Evolutionary conservation across 1,139 yeast genomes (phyloP).

Genomic region (Candida sp.): DNA sequence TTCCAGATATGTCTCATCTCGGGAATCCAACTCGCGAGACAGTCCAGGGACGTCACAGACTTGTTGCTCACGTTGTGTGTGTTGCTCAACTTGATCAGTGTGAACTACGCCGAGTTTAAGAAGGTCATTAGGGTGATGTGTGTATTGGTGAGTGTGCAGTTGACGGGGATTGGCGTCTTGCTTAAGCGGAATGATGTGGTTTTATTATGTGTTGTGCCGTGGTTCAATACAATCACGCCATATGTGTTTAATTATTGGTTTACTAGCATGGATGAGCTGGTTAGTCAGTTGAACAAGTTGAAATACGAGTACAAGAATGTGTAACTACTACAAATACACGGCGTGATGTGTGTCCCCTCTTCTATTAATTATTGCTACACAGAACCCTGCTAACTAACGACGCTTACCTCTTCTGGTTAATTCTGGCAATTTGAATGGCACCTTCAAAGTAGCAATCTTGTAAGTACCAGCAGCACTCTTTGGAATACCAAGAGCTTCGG

Average conservation of each 20-base stretch:
- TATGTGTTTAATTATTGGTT: constrained; percentile 1
- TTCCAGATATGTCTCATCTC: not conserved
- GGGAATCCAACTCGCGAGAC: not conserved
- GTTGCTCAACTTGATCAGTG: not conserved
- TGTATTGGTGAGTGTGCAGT: not conserved
- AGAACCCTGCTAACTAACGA: constrained; percentile 5
- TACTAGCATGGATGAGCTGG: not conserved
- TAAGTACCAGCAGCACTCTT: constrained; percentile 66
- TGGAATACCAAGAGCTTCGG: constrained; percentile 82
- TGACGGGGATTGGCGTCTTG: not conserved
- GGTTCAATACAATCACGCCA: constrained; percentile 1
- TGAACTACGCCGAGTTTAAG: not conserved
- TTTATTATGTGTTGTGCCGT: not conserved
- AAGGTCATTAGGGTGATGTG: not conserved
- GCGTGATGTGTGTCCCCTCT: too few relatives aligned
- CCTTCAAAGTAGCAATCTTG: constrained; percentile 82
- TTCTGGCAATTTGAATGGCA: constrained; percentile 91
- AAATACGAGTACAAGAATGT: constrained; percentile 4
- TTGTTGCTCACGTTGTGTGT: not conserved
- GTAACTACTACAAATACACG: too few relatives aligned
- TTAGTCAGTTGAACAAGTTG: constrained; percentile 1
- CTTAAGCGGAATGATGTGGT: not conserved
- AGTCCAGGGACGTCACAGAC: not conserved
- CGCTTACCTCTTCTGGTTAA: constrained; percentile 61
- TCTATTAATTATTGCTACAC: too few relatives aligned